These are phyloP conservation scores for Blastomyces parvus DNA, from an alignment of 2,329 filamentous ascomycete genomes.

Conservation along the genomic window DNA sequence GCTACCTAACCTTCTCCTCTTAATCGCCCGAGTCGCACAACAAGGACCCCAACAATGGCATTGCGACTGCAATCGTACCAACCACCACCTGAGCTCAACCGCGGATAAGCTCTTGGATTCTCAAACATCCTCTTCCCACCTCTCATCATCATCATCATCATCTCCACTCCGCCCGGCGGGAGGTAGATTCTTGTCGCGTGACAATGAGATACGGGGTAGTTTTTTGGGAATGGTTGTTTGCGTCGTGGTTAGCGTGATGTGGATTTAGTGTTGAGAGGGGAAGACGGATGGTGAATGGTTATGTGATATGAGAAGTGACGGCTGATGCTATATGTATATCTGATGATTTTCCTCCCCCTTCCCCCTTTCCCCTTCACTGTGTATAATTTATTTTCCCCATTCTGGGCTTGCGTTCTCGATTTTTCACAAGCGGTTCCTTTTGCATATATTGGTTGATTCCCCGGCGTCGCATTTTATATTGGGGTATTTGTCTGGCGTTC, in stretches of 20 bases:
- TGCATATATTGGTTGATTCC: background rate
- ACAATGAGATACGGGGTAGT: slow-evolving; percentile 9
- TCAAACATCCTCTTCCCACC: background rate
- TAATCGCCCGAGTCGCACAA: background rate
- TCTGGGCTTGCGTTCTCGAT: background rate
- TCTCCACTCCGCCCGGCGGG: background rate
- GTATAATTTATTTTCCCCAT: background rate
- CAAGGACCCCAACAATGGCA: background rate
- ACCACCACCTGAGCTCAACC: background rate
- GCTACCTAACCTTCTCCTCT: background rate
- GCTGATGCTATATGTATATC: background rate
- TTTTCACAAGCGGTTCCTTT: background rate
- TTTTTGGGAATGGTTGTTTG: slow-evolving; percentile 8
- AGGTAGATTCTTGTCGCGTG: background rate
- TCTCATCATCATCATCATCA: background rate
- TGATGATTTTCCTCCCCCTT: background rate
- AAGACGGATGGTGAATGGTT: background rate
- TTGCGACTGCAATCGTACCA: too few species aligned
- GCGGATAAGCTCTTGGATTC: background rate
- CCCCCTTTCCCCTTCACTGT: background rate
- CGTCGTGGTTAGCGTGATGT: slow-evolving; percentile 6
- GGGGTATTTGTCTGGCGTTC: background rate
- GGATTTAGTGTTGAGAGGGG: background rate
- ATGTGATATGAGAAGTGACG: too few species aligned
- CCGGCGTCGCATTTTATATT: background rate